Conservation (phyloP, 1,284 basidiomycete species). For the Microbotryomycetes sp. region DNA sequence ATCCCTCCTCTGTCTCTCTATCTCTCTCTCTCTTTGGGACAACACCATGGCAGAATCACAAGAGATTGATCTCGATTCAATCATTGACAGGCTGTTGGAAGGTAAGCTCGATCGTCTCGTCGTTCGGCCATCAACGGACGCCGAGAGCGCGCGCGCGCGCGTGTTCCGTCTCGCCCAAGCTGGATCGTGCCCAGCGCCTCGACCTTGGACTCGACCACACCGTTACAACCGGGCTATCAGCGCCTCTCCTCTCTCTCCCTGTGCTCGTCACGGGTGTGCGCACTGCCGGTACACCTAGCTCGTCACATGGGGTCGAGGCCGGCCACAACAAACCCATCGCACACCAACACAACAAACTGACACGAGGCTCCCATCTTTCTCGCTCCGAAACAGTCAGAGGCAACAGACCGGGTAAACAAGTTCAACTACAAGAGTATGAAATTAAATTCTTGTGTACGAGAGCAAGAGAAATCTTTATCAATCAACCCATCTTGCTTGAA, state of each 20-base stretch:
- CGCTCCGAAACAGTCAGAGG: constrained; percentile 63
- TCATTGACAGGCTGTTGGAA: constrained; percentile 93
- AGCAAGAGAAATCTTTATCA: constrained; percentile 92
- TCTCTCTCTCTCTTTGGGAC: not conserved
- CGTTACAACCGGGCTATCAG: not conserved
- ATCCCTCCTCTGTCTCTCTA: not conserved
- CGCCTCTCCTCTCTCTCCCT: not conserved
- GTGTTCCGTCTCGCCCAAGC: not conserved
- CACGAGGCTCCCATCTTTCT: not conserved
- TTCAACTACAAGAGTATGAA: constrained; percentile 90
- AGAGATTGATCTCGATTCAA: constrained; percentile 95
- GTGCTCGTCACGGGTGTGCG: no score
- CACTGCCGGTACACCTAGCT: no score
- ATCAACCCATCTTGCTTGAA: constrained; percentile 88
- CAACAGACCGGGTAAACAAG: constrained; percentile 86
- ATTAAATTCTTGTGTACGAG: constrained; percentile 93
- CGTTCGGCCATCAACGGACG: not conserved
- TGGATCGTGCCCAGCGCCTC: not conserved
- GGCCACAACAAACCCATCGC: no score
- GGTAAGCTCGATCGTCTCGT: constrained; percentile 55
- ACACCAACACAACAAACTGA: not conserved
- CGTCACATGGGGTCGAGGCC: no score
- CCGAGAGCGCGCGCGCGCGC: not conserved
- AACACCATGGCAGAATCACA: constrained; percentile 47
- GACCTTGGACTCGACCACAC: no score